A percentile compares a stretch with the other conserved stretches of the same genome.
phyloP scores from a whole-genome alignment of 805 yeast genomes.

The Yarrowia alimentaria region DNA sequence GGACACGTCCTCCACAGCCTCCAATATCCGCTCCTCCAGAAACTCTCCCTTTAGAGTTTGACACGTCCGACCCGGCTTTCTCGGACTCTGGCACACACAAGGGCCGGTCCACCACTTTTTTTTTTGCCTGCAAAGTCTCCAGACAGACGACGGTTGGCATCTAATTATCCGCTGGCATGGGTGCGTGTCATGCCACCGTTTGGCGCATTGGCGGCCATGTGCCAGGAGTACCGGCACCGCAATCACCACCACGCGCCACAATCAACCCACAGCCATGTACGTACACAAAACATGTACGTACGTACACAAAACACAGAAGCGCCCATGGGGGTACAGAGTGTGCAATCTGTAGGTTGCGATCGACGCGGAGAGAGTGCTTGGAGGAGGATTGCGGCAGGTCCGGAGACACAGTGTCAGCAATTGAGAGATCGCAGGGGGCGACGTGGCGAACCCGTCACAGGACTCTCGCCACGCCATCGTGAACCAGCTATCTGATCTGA shows the following conservation, averaged over 20 bases:
- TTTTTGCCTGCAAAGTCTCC: constrained; percentile 23
- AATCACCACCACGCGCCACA: too few species aligned
- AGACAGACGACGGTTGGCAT: too few species aligned
- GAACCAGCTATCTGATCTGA: too few species aligned
- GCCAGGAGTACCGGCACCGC: too few species aligned
- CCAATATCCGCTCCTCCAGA: constrained; percentile 27
- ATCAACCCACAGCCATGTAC: background rate
- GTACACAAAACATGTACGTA: background rate
- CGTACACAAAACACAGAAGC: background rate
- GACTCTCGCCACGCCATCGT: too few species aligned
- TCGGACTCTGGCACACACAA: constrained; percentile 8
- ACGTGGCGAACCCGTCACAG: too few species aligned
- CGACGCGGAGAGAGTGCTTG: constrained; percentile 6
- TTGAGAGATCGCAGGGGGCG: too few species aligned
- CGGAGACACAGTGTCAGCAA: too few species aligned
- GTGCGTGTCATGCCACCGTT: too few species aligned
- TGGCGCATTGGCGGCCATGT: too few species aligned
- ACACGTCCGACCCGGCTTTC: constrained; percentile 28
- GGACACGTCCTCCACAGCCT: background rate
- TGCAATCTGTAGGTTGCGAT: constrained; percentile 17
- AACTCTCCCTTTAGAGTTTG: constrained; percentile 18
- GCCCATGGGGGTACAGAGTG: constrained; percentile 22
- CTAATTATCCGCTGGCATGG: too few species aligned
- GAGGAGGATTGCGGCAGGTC: background rate
- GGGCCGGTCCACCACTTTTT: background rate